Evolutionary conservation across 1,284 basidiomycete species (phyloP), one percentile per base, ranked within the genome.

Genomic region (Cutaneotrichosporon cyanovorans): DNA sequence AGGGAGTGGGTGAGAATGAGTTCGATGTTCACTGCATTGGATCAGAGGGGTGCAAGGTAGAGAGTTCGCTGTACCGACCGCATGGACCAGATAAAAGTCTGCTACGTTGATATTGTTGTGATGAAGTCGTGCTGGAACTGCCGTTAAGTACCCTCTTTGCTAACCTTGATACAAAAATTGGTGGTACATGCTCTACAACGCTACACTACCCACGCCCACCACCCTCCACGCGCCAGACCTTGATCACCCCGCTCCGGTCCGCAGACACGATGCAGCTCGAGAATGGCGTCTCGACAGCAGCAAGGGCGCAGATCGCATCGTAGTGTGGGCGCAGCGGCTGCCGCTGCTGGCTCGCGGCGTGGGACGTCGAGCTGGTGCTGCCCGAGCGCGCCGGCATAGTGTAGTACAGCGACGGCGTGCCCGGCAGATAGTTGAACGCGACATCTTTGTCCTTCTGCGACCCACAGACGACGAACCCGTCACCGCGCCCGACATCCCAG

Each of bases 151-250:
- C n/a, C n/a, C n/a, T n/a, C n/a, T n/a, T n/a, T n/a, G n/a, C n/a
- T n/a, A n/a, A n/a, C n/a, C n/a, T n/a, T n/a, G n/a, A n/a, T n/a
- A n/a, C n/a, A n/a, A n/a, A n/a, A n/a, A n/a, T n/a, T n/a, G n/a
- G n/a, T n/a, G n/a, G n/a, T n/a, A n/a, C n/a, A n/a, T n/a, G n/a
- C n/a, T n/a, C n/a, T n/a, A n/a, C n/a, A n/a, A n/a, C n/a, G n/a
- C n/a, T n/a, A n/a, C n/a, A n/a, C n/a, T n/a, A n/a, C n/a, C n/a
- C n/a, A n/a, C n/a, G n/a, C n/a, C n/a, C n/a, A n/a, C n/a, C n/a
- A n/a, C n/a, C 62, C 37, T 70, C 69, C 46, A 70, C 58, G 33
- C 69, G 53, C 70, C 70, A 72, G 2, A 68, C 66, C 44, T 72
- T 72, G 39, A 72, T 54, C 5, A 69, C 61, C 3, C 70, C 70